Base-by-base conservation (phyloP, 371 early-diverging fungal species). In the Syncephalastrum racemosum region DNA sequence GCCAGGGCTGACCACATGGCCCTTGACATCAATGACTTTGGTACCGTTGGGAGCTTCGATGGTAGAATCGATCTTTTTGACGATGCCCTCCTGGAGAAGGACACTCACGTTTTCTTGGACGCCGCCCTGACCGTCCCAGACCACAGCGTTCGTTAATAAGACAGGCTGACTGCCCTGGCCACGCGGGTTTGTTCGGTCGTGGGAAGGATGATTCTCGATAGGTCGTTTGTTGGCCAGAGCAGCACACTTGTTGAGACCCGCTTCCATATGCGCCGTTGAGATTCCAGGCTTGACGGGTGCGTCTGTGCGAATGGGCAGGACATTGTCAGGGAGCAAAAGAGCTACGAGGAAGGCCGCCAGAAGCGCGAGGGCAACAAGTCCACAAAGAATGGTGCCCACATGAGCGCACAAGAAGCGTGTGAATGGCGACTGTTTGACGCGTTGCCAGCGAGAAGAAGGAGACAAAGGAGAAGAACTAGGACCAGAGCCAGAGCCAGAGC, bases 1-100 rank as follows among this genome's bases (percentile, higher is more conserved):
- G 52, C 91, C 90, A 25, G 89, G 88, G 8, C 85, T 81, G n/a
- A 89, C 71, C 43, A 81, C 77, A 36, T 81, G 81, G 10, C 87
- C 87, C 46, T 76, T 71, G 42, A 81, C 83, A 54, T 91, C 84
- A 24, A 89, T 81, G 6, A 71, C 53, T 14, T 63, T 65, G n/a
- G 64, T 67, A 0, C 62, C 55, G 19, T 64, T 56, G 0, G 74
- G 60, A 4, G 68, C 64, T 22, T 64, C 36, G 45, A 78, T 63
- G 47, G 63, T 54, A 6, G 59, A 59, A 13, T 71, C 71, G 18
- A 87, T 60, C 16, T 69, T 47, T 4, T 67, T 53, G 53, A 87
- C 79, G 52, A 85, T 41, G 39, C 85, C 87, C 46, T 77, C 51
- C 44, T 72, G 67, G 45, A 84, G 41, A 45, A 85, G 56, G 22